Conservation (phyloP, 2,329 filamentous ascomycete species). For the Cordyceps cateniannulata region DNA sequence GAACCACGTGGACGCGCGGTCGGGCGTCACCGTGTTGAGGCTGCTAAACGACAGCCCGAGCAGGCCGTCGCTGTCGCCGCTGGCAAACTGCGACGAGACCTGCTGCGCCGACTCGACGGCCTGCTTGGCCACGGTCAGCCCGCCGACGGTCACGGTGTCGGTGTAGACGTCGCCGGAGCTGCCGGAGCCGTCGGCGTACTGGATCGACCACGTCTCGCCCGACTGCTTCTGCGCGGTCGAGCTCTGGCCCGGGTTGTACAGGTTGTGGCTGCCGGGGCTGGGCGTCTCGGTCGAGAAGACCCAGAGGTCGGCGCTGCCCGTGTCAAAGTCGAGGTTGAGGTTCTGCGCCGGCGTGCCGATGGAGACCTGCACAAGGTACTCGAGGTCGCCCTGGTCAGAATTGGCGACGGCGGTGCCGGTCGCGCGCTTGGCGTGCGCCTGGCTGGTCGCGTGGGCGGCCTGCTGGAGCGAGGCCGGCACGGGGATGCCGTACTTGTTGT, state of each 20-base stretch:
- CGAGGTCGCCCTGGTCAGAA: constrained; percentile 15
- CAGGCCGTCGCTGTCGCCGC: constrained; percentile 30
- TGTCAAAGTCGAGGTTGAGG: constrained; percentile 35
- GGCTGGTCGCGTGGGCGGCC: constrained; percentile 44
- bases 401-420: constrained; percentile 1
- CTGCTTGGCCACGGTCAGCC: constrained; percentile 33
- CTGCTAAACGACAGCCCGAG: constrained; percentile 31
- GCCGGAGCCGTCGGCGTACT: constrained; percentile 37
- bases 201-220: constrained; percentile 35
- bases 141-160: constrained; percentile 37
- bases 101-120: constrained; percentile 37
- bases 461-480: constrained; percentile 32
- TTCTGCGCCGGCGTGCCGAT: constrained; percentile 27
- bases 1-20: constrained; percentile 40
- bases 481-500: constrained; percentile 30
- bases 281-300: constrained; percentile 27
- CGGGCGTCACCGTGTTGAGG: constrained; percentile 36
- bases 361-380: constrained; percentile 8
- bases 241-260: constrained; percentile 33
- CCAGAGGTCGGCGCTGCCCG: constrained; percentile 35
- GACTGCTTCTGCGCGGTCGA: constrained; percentile 25
- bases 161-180: constrained; percentile 38
- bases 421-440: constrained; percentile 20
- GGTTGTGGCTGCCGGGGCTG: constrained; percentile 26
- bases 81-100: constrained; percentile 37